These are phyloP conservation scores for Kickxella alabastrina DNA, from an alignment of 192 early-diverging fungal species.

Conservation along the genomic window DNA sequence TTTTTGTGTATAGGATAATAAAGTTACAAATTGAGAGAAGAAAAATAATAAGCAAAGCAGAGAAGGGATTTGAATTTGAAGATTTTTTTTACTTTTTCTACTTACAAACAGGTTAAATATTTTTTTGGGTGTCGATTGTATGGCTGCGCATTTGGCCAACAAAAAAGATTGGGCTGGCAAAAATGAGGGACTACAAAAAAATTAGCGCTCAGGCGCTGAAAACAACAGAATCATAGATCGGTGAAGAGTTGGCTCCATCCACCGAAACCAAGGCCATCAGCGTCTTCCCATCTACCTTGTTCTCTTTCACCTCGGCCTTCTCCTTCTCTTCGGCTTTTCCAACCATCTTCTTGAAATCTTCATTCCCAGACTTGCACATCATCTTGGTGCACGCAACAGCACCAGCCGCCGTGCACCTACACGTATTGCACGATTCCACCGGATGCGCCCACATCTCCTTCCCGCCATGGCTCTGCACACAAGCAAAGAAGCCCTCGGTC, in stretches of 20 bases:
- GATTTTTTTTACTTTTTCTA: neutral
- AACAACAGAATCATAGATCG: constrained; percentile 18
- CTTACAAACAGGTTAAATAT: too few species aligned
- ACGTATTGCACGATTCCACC: constrained; percentile 32
- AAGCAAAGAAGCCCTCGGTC: constrained; percentile 29
- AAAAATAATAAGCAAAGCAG: constrained; percentile 5
- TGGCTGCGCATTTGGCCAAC: constrained; percentile 29
- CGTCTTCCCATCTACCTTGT: too few species aligned
- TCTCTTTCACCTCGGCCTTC: too few species aligned
- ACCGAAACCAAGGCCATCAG: too few species aligned
- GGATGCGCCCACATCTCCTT: constrained; percentile 24
- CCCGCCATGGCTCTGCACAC: constrained; percentile 29
- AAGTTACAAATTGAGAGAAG: too few species aligned
- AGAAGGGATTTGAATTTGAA: neutral
- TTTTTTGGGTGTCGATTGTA: neutral
- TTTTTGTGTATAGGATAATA: neutral
- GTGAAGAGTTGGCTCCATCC: constrained; percentile 1
- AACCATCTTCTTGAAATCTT: too few species aligned
- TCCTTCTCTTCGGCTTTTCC: too few species aligned
- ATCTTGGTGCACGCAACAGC: constrained; percentile 38
- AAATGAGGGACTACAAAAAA: too few species aligned
- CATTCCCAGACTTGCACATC: constrained; percentile 14
- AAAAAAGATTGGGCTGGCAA: too few species aligned
- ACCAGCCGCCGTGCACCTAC: constrained; percentile 26
- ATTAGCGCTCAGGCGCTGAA: constrained; percentile 17